These are phyloP conservation scores for Aspergillus bridgeri DNA, from an alignment of 495 filamentous ascomycete genomes.

Conservation along the genomic window DNA sequence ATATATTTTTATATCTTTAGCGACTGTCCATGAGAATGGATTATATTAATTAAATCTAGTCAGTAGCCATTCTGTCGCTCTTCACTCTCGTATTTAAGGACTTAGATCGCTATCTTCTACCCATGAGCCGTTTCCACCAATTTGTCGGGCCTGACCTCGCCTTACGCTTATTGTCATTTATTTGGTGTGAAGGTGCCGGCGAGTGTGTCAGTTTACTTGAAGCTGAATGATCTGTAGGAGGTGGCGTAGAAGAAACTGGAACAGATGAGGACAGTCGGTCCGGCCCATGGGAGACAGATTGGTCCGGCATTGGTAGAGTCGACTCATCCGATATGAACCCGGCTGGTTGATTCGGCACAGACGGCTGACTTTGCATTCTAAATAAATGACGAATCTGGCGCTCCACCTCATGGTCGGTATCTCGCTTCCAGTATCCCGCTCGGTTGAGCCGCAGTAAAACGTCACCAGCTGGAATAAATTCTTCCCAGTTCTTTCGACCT, in stretches of 20 bases:
- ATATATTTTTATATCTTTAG: too few relatives aligned
- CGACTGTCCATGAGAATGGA: too few relatives aligned
- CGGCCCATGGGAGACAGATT: neutral
- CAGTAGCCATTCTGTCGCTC: conserved; percentile 2
- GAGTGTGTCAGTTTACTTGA: conserved; percentile 16
- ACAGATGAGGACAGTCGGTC: conserved; percentile 15
- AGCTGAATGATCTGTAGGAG: conserved; percentile 13
- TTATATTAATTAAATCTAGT: too few relatives aligned
- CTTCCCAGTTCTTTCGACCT: conserved; percentile 21
- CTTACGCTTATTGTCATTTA: conserved; percentile 22
- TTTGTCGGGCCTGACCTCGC: conserved; percentile 14
- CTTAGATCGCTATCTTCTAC: conserved; percentile 11
- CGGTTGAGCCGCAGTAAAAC: conserved; percentile 21
- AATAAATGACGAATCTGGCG: conserved; percentile 16
- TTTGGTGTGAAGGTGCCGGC: conserved; percentile 18
- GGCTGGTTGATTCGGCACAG: conserved; percentile 8
- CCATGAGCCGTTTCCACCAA: conserved; percentile 17
- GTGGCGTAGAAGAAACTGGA: conserved; percentile 14
- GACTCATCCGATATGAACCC: conserved; percentile 16
- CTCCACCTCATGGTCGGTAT: conserved; percentile 16
- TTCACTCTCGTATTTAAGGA: conserved; percentile 8
- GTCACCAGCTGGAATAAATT: conserved; percentile 16
- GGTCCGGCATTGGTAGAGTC: conserved; percentile 14
- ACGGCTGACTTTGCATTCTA: conserved; percentile 13
- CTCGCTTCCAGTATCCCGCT: conserved; percentile 17